Percentiles rank a stretch among this genome's conserved stretches.
These are phyloP conservation scores for Penicillium digitatum DNA, from an alignment of 2,329 filamentous ascomycete species.

Conservation along the genomic window DNA sequence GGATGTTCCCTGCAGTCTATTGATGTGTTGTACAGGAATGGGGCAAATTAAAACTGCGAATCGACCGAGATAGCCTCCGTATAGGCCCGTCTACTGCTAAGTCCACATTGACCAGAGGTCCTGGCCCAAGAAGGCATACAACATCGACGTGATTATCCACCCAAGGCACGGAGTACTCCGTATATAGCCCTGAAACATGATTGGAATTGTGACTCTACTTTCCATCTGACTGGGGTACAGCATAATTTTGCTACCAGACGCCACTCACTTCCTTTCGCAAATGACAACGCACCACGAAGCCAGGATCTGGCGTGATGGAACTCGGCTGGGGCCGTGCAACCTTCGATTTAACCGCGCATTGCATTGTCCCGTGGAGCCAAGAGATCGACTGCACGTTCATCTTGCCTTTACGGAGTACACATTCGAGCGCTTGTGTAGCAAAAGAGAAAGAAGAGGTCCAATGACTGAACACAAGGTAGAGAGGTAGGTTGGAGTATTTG, in stretches of 20 bases:
- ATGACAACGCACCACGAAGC: slow-evolving; percentile 19
- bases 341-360: slow-evolving; percentile 28
- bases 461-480: too few species aligned
- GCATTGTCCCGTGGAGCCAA: slow-evolving; percentile 24
- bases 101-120: not conserved
- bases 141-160: too few species aligned
- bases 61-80: not conserved
- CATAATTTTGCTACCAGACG: slow-evolving; percentile 6
- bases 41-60: not conserved
- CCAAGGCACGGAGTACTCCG: too few species aligned
- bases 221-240: slow-evolving; percentile 4
- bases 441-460: not conserved
- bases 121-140: not conserved
- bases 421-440: slow-evolving; percentile 5
- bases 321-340: slow-evolving; percentile 20
- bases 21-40: slow-evolving; percentile 12
- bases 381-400: slow-evolving; percentile 31
- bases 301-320: slow-evolving; percentile 13
- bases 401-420: slow-evolving; percentile 15
- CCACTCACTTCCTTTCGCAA: slow-evolving; percentile 4
- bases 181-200: not conserved
- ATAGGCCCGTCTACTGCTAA: not conserved
- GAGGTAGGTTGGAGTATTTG: too few species aligned
- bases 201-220: not conserved
- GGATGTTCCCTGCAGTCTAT: slow-evolving; percentile 8